These are phyloP conservation scores for Daedaleopsis sinensis DNA, from an alignment of 768 basidiomycete species.

Conservation along the genomic window DNA sequence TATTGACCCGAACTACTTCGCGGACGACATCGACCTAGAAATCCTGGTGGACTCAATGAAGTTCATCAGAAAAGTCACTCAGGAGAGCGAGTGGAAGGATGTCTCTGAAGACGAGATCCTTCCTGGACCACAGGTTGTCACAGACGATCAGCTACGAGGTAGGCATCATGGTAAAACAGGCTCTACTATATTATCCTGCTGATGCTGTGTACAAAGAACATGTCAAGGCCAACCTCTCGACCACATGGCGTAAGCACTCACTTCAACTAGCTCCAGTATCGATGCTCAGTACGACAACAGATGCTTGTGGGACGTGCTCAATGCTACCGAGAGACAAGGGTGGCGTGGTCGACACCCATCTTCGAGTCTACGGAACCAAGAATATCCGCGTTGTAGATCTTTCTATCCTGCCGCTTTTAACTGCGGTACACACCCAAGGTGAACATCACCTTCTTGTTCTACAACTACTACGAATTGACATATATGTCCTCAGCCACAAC, in stretches of 20 bases:
- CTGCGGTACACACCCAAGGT: slow-evolving; percentile 41
- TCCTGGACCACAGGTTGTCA: slow-evolving; percentile 16
- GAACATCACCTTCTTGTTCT: no score
- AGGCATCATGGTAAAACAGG: not conserved
- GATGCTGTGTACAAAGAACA: not conserved
- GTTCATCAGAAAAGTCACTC: slow-evolving; percentile 26
- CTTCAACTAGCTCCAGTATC: not conserved
- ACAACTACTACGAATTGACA: not conserved
- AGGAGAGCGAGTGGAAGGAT: slow-evolving; percentile 19
- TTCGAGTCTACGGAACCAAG: slow-evolving; percentile 42
- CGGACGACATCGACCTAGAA: slow-evolving; percentile 31
- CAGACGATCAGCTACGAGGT: slow-evolving; percentile 14
- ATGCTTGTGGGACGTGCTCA: slow-evolving; percentile 40
- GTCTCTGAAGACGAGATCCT: slow-evolving; percentile 10
- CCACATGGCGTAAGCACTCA: slow-evolving; percentile 23
- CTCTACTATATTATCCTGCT: no score
- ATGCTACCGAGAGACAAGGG: slow-evolving; percentile 41
- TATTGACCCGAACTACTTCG: slow-evolving; percentile 36
- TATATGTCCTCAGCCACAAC: slow-evolving; percentile 18
- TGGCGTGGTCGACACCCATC: slow-evolving; percentile 41
- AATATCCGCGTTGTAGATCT: slow-evolving; percentile 53
- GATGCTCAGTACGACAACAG: slow-evolving; percentile 4
- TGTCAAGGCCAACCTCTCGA: slow-evolving; percentile 8
- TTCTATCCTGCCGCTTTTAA: slow-evolving; percentile 44
- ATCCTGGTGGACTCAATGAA: slow-evolving; percentile 30